Evolutionary conservation across 164 flowering plant species (phyloP), one percentile per base, ranked within the genome.

Genomic region (Umbellularia californica): DNA sequence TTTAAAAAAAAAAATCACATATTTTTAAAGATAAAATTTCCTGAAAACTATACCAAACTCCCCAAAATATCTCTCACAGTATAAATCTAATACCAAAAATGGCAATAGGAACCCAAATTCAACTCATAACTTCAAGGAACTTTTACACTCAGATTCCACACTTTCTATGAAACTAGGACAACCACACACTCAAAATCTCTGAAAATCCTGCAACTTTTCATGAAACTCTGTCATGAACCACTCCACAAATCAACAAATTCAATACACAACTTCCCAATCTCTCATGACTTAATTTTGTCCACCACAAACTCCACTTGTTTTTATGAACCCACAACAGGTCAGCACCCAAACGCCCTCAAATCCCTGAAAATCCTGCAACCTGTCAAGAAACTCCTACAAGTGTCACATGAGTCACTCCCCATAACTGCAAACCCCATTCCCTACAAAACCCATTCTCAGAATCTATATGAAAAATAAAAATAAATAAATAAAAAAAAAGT

Each of bases 361-460:
- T 65, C 75, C 75, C 62, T 55, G 13, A 50, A 50, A 52, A 69
- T 19, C 55, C 71, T 19, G 24, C 15, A 55, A 69, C 50, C 35
- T 47, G 55, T 69, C 71, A 69, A 30, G 14, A 65, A 69, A 66
- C 17, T 19, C n/a, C 33, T 55, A 20, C 19, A 55, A 55, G n/a
- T 55, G 60, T 55, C 60, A 41, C 47, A 14, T 55, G 60, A 55
- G 7, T 55, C 60, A 15, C 60, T 55, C 24, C 51, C 24, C 41
- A 73, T 2, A 25, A 50, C 47, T 72, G 24, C 22, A 74, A 69
- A 50, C 28, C 60, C 60, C 35, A 11, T 52, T 70, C 66, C 30
- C 58, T 70, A 66, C 51, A 30, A 65, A 78, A 64, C 70, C 77
- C 80, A 74, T 27, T 14, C 51, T 51, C 72, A 68, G 28, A 25